Evolutionary conservation across 202 grass and related monocot genomes (phyloP).

Genomic region (Zizania palustris): DNA sequence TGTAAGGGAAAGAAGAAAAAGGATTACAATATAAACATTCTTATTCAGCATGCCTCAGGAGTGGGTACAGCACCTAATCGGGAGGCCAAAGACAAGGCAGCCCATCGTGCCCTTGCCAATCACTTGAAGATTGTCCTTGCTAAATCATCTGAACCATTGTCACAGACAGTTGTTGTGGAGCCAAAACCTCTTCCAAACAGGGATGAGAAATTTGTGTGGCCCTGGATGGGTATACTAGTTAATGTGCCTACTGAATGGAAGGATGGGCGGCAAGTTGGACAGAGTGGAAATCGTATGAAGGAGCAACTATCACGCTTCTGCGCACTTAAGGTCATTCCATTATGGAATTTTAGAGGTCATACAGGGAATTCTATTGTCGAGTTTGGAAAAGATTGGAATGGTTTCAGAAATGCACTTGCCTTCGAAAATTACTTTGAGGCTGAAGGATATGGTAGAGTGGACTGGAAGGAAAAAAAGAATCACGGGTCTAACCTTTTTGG

Average conservation of each 20-base stretch:
- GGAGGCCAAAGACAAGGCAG: slow-evolving; percentile 70
- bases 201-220: slow-evolving; percentile 88
- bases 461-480: slow-evolving; percentile 42
- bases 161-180: slow-evolving; percentile 26
- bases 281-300: slow-evolving; percentile 52
- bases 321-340: slow-evolving; percentile 46
- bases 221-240: slow-evolving; percentile 77
- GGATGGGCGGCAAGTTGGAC: slow-evolving; percentile 50
- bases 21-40: slow-evolving; percentile 56
- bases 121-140: slow-evolving; percentile 61
- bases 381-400: background rate
- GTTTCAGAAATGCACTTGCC: slow-evolving; percentile 56
- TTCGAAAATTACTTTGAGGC: slow-evolving; percentile 45
- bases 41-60: slow-evolving; percentile 79
- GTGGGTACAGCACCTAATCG: slow-evolving; percentile 67
- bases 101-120: slow-evolving; percentile 69
- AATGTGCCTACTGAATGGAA: slow-evolving; percentile 75
- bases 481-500: slow-evolving; percentile 47
- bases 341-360: slow-evolving; percentile 36
- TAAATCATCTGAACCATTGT: slow-evolving; percentile 6
- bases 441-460: slow-evolving; percentile 39
- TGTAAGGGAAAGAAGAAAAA: slow-evolving; percentile 71
- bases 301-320: slow-evolving; percentile 39
- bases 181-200: slow-evolving; percentile 42
- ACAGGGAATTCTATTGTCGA: too few species aligned